Conservation (phyloP, 495 filamentous ascomycete genomes). For the Aspergillus coremiiformis region DNA sequence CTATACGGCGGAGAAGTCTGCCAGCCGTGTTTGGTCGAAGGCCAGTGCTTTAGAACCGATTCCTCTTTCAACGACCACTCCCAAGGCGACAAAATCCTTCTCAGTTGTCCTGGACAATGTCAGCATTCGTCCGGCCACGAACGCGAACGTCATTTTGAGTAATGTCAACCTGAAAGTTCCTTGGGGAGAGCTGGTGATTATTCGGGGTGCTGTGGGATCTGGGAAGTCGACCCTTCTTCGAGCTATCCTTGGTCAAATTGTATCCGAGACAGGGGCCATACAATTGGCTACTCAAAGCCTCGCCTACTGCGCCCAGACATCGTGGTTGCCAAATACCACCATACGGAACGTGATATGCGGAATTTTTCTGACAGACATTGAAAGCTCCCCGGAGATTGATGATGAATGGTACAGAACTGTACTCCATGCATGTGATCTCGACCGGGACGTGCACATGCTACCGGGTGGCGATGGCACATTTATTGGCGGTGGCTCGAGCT, state of each 20-base stretch:
- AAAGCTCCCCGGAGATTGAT: neutral
- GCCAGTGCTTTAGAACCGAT: too few relatives aligned
- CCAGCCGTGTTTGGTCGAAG: too few relatives aligned
- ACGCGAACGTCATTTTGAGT: too few relatives aligned
- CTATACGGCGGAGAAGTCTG: too few relatives aligned
- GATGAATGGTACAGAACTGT: neutral
- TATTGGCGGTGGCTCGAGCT: neutral
- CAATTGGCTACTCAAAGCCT: neutral
- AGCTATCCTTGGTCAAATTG: slow-evolving; percentile 44
- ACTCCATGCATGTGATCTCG: neutral
- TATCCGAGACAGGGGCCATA: neutral
- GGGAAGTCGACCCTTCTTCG: slow-evolving; percentile 51
- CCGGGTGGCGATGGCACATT: neutral
- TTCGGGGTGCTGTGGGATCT: slow-evolving; percentile 49
- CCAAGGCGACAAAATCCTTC: too few relatives aligned
- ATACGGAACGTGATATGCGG: neutral
- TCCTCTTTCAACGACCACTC: too few relatives aligned
- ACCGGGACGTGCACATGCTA: neutral
- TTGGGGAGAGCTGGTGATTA: slow-evolving; percentile 33
- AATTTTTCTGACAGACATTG: too few relatives aligned
- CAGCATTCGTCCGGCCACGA: neutral
- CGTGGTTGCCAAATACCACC: neutral
- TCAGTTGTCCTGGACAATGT: too few relatives aligned
- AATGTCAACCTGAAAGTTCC: slow-evolving; percentile 19
- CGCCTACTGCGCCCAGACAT: neutral